Percentiles rank a stretch among this genome's conserved stretches.
These are phyloP conservation scores for Anthracocystis setariae DNA, from an alignment of 1,284 basidiomycete genomes.

Conservation along the genomic window DNA sequence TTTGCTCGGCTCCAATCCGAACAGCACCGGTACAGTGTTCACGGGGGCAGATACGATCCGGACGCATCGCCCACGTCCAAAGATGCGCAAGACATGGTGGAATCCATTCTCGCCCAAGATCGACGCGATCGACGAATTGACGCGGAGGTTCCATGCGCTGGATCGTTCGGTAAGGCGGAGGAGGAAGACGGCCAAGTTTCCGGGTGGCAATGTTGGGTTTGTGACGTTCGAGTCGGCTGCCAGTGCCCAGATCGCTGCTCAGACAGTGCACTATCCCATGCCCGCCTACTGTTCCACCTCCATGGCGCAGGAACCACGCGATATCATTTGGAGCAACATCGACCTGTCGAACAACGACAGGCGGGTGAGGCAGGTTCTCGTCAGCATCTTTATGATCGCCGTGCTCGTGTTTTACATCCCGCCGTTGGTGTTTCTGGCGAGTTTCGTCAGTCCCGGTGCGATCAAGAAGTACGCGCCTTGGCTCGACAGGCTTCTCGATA, in stretches of 20 bases:
- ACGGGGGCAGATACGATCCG: slow-evolving; percentile 44
- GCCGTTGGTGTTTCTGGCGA: slow-evolving; percentile 74
- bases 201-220: slow-evolving; percentile 81
- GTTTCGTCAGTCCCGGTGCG: slow-evolving; percentile 86
- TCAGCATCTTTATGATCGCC: slow-evolving; percentile 73
- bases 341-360: slow-evolving; percentile 71
- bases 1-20: slow-evolving; percentile 10
- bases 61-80: slow-evolving; percentile 42
- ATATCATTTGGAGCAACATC: slow-evolving; percentile 94
- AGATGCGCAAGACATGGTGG: slow-evolving; percentile 43
- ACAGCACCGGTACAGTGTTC: slow-evolving; percentile 8
- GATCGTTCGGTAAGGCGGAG: slow-evolving; percentile 51
- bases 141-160: slow-evolving; percentile 50
- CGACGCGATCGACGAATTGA: slow-evolving; percentile 59
- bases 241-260: slow-evolving; percentile 89
- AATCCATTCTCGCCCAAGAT: slow-evolving; percentile 57
- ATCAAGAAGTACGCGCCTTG: slow-evolving; percentile 89
- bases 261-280: slow-evolving; percentile 76
- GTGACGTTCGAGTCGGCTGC: slow-evolving; percentile 97
- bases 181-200: slow-evolving; percentile 50
- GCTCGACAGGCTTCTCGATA: slow-evolving; percentile 79
- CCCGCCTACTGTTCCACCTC: slow-evolving; percentile 55
- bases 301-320: slow-evolving; percentile 88
- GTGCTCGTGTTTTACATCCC: slow-evolving; percentile 72
- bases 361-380: slow-evolving; percentile 57